Percentiles rank a stretch among this genome's conserved stretches.
These are phyloP conservation scores for Nicotiana undulata DNA, from an alignment of 257 asterid species.

Conservation along the genomic window DNA sequence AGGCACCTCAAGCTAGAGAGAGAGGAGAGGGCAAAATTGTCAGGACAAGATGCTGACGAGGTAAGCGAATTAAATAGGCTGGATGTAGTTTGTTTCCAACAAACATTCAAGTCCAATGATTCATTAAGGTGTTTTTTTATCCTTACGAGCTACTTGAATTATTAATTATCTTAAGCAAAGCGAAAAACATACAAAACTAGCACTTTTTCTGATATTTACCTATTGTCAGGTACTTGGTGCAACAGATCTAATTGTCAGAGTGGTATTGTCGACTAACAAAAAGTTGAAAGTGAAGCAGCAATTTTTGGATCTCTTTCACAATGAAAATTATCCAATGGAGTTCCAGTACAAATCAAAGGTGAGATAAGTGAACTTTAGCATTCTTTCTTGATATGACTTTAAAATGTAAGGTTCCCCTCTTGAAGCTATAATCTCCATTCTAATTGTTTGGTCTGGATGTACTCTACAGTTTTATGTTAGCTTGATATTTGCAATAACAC, in stretches of 20 bases:
- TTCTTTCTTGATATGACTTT: slow-evolving; percentile 5
- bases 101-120: background rate
- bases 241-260: slow-evolving; percentile 56
- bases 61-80: slow-evolving; percentile 24
- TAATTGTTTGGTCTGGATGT: background rate
- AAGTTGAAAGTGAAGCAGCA: slow-evolving; percentile 52
- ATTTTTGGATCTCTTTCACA: slow-evolving; percentile 51
- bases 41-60: slow-evolving; percentile 41
- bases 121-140: too few relatives aligned
- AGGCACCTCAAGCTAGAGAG: slow-evolving; percentile 49
- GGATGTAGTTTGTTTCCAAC: background rate
- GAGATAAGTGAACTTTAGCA: slow-evolving; percentile 1
- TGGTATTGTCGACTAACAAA: slow-evolving; percentile 46
- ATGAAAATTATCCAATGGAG: slow-evolving; percentile 49
- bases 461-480: background rate
- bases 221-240: slow-evolving; percentile 55
- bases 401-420: background rate
- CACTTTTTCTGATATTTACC: slow-evolving; percentile 15
- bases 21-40: slow-evolving; percentile 40
- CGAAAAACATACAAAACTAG: background rate
- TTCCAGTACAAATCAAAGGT: slow-evolving; percentile 74
- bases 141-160: too few relatives aligned
- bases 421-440: background rate
- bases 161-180: too few relatives aligned
- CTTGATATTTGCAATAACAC: background rate